These are phyloP conservation scores for Haplosporangium gracile DNA, from an alignment of 192 early-diverging fungal genomes.

Conservation along the genomic window DNA sequence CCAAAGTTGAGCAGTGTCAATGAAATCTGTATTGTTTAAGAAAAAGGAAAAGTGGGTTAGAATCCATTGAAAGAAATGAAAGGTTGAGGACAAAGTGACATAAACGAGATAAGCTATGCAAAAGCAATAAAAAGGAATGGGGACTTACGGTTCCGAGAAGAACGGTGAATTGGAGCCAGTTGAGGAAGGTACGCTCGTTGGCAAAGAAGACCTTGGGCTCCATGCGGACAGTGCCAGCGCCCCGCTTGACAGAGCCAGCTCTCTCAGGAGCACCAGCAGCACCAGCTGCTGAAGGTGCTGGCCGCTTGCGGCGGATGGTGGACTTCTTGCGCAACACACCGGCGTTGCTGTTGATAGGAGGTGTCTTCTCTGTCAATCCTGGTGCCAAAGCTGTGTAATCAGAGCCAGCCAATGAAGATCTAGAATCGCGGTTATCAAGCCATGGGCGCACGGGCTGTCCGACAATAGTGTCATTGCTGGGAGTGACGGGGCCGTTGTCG, in stretches of 20 bases:
- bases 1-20: conserved; percentile 83
- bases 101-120: too few species aligned
- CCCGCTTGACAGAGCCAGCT: conserved; percentile 50
- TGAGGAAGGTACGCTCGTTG: conserved; percentile 89
- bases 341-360: conserved; percentile 17
- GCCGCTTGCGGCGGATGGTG: conserved; percentile 41
- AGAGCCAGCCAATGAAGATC: conserved; percentile 16
- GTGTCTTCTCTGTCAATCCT: conserved; percentile 10
- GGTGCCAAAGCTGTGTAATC: conserved; percentile 33
- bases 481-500: conserved; percentile 18
- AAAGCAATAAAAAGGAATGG: too few species aligned
- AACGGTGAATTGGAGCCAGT: conserved; percentile 84
- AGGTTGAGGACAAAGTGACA: too few species aligned
- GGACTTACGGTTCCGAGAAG: conserved; percentile 61
- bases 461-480: conserved; percentile 11
- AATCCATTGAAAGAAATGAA: too few species aligned
- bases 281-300: conserved; percentile 39
- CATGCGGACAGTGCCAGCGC: conserved; percentile 69
- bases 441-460: conserved; percentile 37
- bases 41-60: too few species aligned
- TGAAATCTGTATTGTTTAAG: too few species aligned
- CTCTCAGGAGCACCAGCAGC: not conserved
- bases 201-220: conserved; percentile 92
- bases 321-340: conserved; percentile 49
- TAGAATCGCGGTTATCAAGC: conserved; percentile 46